Conservation (phyloP, 2,329 filamentous ascomycete genomes). For the Aspergillus candidus region DNA sequence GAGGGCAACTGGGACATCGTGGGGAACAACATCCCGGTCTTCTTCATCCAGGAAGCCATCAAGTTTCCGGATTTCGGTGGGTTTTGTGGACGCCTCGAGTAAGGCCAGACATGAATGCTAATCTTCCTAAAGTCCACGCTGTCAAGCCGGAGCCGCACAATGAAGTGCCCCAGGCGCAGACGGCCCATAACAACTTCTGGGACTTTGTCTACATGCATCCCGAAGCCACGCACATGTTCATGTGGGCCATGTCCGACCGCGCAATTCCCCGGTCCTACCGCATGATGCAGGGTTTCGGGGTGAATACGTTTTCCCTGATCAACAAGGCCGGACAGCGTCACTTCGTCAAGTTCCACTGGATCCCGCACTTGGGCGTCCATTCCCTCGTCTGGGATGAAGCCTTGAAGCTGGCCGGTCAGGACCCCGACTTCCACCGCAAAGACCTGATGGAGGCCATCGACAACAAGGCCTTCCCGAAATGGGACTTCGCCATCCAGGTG, state of each 20-base stretch:
- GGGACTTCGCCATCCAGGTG: slow-evolving; percentile 77
- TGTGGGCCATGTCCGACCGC: slow-evolving; percentile 32
- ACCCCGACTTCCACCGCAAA: slow-evolving; percentile 77
- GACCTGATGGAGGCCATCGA: slow-evolving; percentile 71
- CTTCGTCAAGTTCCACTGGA: slow-evolving; percentile 33
- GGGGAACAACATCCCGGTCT: slow-evolving; percentile 64
- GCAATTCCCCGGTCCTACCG: slow-evolving; percentile 31
- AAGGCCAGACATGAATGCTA: not conserved
- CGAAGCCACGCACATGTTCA: slow-evolving; percentile 29
- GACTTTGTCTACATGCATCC: slow-evolving; percentile 33
- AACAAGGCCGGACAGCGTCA: slow-evolving; percentile 30
- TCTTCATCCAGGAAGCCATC: slow-evolving; percentile 70
- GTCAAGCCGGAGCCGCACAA: slow-evolving; percentile 38
- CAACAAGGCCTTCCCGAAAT: slow-evolving; percentile 65
- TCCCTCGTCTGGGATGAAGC: slow-evolving; percentile 57
- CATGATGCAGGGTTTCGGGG: slow-evolving; percentile 35
- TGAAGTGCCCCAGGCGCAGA: slow-evolving; percentile 47
- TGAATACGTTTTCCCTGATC: slow-evolving; percentile 30
- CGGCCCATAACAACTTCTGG: slow-evolving; percentile 49
- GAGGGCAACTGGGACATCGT: slow-evolving; percentile 71
- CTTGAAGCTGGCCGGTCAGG: slow-evolving; percentile 65
- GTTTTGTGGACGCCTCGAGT: slow-evolving; percentile 4
- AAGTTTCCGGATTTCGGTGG: slow-evolving; percentile 62
- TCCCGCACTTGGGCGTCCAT: slow-evolving; percentile 30
- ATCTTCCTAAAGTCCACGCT: slow-evolving; percentile 22